phyloP scores from a whole-genome alignment of 192 early-diverging fungal species.

The Umbelopsis ramanniana region DNA sequence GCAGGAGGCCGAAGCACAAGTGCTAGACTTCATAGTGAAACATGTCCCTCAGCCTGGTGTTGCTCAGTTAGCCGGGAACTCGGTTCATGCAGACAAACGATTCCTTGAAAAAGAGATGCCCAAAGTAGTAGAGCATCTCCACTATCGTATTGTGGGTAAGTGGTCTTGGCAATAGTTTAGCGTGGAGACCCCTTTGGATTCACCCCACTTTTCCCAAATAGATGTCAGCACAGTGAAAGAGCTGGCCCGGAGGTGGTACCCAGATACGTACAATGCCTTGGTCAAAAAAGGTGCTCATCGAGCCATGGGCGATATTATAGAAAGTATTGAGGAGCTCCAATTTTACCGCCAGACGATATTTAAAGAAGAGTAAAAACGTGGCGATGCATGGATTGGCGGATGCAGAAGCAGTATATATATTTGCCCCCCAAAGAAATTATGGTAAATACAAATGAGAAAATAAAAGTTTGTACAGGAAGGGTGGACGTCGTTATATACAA shows the following conservation, averaged over 20 bases:
- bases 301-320: slow-evolving; percentile 91
- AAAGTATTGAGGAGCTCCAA: slow-evolving; percentile 87
- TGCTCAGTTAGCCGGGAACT: slow-evolving; percentile 89
- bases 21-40: slow-evolving; percentile 75
- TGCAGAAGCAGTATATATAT: too few species aligned
- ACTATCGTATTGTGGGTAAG: slow-evolving; percentile 77
- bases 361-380: slow-evolving; percentile 20
- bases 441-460: not conserved
- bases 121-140: slow-evolving; percentile 69
- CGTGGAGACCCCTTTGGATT: not conserved
- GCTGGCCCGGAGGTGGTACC: slow-evolving; percentile 79
- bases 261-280: slow-evolving; percentile 46
- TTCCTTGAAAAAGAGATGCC: slow-evolving; percentile 88
- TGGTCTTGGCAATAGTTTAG: not conserved
- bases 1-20: slow-evolving; percentile 68
- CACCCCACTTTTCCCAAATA: slow-evolving; percentile 16
- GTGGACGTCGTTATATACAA: not conserved
- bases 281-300: slow-evolving; percentile 69
- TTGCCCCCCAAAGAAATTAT: too few species aligned
- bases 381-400: not conserved
- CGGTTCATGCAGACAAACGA: slow-evolving; percentile 88
- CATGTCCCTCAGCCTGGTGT: slow-evolving; percentile 64
- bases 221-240: slow-evolving; percentile 96
- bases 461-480: not conserved
- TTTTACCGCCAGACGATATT: slow-evolving; percentile 75